phyloP scores from a whole-genome alignment of 163 green algal species.

The Scenedesmus sp. region DNA sequence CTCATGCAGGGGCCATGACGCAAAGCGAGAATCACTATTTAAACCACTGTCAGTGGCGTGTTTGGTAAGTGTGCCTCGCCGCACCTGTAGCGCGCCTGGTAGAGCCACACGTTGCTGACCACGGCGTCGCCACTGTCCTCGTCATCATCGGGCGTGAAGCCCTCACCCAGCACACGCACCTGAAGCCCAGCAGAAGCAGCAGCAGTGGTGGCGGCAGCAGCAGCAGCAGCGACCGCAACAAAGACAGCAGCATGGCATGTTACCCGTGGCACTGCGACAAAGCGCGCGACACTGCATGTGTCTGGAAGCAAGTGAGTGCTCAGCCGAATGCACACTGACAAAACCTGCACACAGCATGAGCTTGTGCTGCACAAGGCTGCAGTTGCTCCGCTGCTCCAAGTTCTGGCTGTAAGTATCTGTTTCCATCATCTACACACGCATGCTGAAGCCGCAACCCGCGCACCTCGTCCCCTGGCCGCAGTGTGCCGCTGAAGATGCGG shows the following conservation, averaged over 20 bases:
- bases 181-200: constrained; percentile 23
- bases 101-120: constrained; percentile 83
- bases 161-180: constrained; percentile 93
- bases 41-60: no score
- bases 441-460: no score
- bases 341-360: no score
- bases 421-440: no score
- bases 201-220: background rate
- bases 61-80: background rate
- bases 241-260: background rate
- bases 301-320: no score
- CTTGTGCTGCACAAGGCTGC: no score
- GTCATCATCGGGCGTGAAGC: constrained; percentile 97
- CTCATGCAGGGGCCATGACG: no score
- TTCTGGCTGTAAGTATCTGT: no score
- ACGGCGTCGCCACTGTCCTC: constrained; percentile 91
- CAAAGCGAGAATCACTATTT: no score
- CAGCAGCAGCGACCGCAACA: background rate
- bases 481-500: constrained; percentile 91
- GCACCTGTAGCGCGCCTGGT: constrained; percentile 85
- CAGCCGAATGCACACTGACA: no score
- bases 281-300: no score
- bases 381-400: no score
- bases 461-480: constrained; percentile 87
- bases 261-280: background rate